Percentiles rank a stretch among this genome's conserved stretches.
phyloP scores from a whole-genome alignment of 805 yeast species.

The Martiniozyma abietophila region DNA sequence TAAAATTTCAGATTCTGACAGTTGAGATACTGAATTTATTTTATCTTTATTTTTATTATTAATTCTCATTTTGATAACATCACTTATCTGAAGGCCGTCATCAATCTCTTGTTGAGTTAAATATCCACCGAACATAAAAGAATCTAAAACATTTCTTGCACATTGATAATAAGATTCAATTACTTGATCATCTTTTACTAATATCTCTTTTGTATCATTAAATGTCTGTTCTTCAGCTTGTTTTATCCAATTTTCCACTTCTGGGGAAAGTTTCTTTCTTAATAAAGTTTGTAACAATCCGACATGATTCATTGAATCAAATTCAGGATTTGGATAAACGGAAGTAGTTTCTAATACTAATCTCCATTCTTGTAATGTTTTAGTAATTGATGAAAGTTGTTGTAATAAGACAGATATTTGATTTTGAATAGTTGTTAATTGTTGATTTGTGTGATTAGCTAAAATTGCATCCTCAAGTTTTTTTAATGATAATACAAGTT shows the following conservation, averaged over 20 bases:
- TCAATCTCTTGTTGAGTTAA: conserved; percentile 41
- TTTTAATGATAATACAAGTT: conserved; percentile 50
- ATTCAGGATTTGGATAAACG: conserved; percentile 73
- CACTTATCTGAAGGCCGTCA: conserved; percentile 17
- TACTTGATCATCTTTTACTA: conserved; percentile 45
- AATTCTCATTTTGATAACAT: conserved; percentile 9
- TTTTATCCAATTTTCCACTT: conserved; percentile 78
- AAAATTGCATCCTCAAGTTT: conserved; percentile 45
- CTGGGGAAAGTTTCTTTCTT: conserved; percentile 84
- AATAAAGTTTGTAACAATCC: conserved; percentile 75
- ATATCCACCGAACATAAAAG: conserved; percentile 56
- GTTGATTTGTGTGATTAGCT: conserved; percentile 27
- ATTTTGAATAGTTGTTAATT: conserved; percentile 61
- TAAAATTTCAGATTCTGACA: conserved; percentile 31
- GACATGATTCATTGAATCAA: conserved; percentile 80
- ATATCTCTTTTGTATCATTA: conserved; percentile 1
- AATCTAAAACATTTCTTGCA: conserved; percentile 42
- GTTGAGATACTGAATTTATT: too few species aligned
- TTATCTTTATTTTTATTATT: too few species aligned
- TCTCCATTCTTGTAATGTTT: conserved; percentile 53
- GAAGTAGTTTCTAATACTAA: conserved; percentile 56
- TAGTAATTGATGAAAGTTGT: conserved; percentile 71
- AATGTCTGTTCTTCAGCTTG: conserved; percentile 21
- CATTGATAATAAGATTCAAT: conserved; percentile 58
- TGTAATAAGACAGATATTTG: conserved; percentile 79